A percentile compares a stretch with the other conserved stretches of the same genome.
Conservation (phyloP, 164 flowering plant genomes). For the Nelumbo lutea region DNA sequence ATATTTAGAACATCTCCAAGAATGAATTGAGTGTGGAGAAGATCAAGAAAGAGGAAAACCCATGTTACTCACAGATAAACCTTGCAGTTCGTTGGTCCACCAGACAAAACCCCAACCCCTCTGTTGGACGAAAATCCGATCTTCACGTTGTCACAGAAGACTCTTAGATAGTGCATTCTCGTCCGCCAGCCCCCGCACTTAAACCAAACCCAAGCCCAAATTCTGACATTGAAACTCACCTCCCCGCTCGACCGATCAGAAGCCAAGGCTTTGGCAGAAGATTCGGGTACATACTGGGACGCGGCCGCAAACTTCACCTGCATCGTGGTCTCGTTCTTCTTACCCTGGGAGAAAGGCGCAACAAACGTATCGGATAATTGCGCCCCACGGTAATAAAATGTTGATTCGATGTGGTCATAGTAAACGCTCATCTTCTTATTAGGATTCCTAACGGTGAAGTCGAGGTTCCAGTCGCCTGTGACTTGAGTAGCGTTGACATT, state of each 20-base stretch:
- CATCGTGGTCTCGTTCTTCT: constrained; percentile 28
- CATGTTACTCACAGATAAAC: constrained; percentile 34
- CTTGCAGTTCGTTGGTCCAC: constrained; percentile 39
- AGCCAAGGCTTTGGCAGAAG: constrained; percentile 17
- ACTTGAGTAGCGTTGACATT: constrained; percentile 25
- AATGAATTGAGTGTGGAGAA: not conserved
- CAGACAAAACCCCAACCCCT: constrained; percentile 31
- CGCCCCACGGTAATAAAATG: constrained; percentile 15
- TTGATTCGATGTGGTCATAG: constrained; percentile 30
- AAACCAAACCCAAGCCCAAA: constrained; percentile 36
- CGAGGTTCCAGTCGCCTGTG: constrained; percentile 34
- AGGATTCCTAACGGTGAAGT: constrained; percentile 45
- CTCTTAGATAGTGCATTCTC: constrained; percentile 37
- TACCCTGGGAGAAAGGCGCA: constrained; percentile 51
- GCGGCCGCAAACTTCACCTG: constrained; percentile 31
- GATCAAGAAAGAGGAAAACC: not conserved
- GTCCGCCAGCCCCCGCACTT: constrained; percentile 44
- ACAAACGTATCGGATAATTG: constrained; percentile 31
- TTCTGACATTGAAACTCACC: constrained; percentile 38
- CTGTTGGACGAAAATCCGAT: constrained; percentile 25
- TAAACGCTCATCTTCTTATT: constrained; percentile 48
- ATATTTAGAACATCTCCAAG: no score
- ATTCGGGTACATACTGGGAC: constrained; percentile 25
- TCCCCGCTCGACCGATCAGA: constrained; percentile 34
- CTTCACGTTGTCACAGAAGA: constrained; percentile 38